Evolutionary conservation across 23 red algal species (phyloP), one percentile per base, ranked within the genome.

Genomic region (Porphyridium purpureum): DNA sequence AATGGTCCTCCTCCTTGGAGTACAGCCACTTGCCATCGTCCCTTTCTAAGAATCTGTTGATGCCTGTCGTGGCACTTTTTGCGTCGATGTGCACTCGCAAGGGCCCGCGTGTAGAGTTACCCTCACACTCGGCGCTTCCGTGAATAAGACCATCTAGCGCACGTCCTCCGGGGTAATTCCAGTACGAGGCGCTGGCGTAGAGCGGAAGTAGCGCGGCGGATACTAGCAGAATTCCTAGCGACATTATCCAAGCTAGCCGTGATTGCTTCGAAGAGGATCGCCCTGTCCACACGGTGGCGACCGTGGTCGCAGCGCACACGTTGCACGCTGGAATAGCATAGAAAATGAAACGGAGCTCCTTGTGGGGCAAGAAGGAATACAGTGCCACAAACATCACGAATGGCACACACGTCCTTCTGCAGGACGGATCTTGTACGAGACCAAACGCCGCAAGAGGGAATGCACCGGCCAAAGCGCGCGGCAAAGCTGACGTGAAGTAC

Each of bases 271-370:
- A 36, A 15, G 2, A 7, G 35, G 35, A 8, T 47, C 44, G 4
- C 33, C 31, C 30, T 17, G 19, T 3, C 29, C 40, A 21, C 32
- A 7, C n/a, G 46, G 21, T 1, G 33, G 38, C 67, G 2, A 98
- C 14, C 0, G 27, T 74, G 23, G 65, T 67, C 29, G 66, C 90
- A 4, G 80, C 74, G 2, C 35, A 64, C 0, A 69, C 49, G 49
- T 85, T 85, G 9, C 70, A 40, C 5, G 64, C 57, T 1, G 90
- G 90, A 7, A 85, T 5, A 4, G 58, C 73, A 38, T 79, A 80
- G 30, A 98, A 75, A 8, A 85, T 66, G 49, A 85, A 98, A 15
- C 79, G 63, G 41, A 98, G 64, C 49, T 85, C 90, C 49, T 94
- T 94, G 72, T 83, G 88, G 15, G 72, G 66, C 20, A 94, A 61